Conservation (phyloP, 495 filamentous ascomycete species). For the Massariosphaeria phaeospora region DNA sequence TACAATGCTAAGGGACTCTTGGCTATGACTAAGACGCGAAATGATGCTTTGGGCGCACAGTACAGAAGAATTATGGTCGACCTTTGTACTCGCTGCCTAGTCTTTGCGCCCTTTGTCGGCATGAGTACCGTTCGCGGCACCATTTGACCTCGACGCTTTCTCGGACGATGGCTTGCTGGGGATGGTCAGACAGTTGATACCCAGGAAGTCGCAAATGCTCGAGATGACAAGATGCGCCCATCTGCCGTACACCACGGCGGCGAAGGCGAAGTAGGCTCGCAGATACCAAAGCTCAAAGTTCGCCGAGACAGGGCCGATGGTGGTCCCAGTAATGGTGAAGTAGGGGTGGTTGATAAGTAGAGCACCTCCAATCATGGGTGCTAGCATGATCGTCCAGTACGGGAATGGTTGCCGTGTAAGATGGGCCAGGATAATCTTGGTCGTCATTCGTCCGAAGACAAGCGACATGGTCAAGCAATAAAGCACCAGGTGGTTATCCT, state of each 20-base stretch:
- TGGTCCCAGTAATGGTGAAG: conserved; percentile 54
- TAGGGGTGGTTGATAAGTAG: conserved; percentile 75
- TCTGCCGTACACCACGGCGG: conserved; percentile 75
- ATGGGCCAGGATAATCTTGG: conserved; percentile 97
- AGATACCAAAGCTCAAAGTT: conserved; percentile 73
- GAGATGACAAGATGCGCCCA: conserved; percentile 91
- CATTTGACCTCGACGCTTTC: conserved; percentile 27
- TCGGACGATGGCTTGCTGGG: conserved; percentile 23
- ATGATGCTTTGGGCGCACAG: too few relatives aligned
- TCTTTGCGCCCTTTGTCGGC: conserved; percentile 25
- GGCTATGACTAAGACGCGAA: not conserved
- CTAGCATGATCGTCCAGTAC: conserved; percentile 88
- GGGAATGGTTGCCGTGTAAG: conserved; percentile 90
- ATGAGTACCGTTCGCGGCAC: conserved; percentile 17
- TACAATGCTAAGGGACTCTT: too few relatives aligned
- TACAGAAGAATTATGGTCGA: too few relatives aligned
- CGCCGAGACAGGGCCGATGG: conserved; percentile 32
- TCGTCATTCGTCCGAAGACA: conserved; percentile 99
- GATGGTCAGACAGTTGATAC: conserved; percentile 91
- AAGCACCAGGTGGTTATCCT: conserved; percentile 78
- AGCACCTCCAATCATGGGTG: conserved; percentile 78
- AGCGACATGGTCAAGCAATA: conserved; percentile 93
- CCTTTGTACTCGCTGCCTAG: too few relatives aligned
- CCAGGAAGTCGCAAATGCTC: conserved; percentile 84
- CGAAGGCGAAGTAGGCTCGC: conserved; percentile 72